phyloP scores from a whole-genome alignment of 371 early-diverging fungal genomes.

The Mucor mucedo region DNA sequence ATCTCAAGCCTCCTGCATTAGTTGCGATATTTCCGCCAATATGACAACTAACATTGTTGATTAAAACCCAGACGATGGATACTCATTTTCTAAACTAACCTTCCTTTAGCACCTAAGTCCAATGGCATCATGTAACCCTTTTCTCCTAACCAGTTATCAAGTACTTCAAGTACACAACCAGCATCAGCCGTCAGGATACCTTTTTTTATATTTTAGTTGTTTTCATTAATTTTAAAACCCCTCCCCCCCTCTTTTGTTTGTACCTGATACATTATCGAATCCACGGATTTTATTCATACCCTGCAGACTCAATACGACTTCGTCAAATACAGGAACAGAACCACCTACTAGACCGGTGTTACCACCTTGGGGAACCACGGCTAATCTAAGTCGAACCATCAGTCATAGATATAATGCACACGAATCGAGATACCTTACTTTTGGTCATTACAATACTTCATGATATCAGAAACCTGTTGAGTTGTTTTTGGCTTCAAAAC shows the following conservation, averaged over 20 bases:
- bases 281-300: constrained; percentile 81
- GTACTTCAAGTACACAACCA: constrained; percentile 89
- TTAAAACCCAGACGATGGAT: neutral
- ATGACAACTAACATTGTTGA: constrained; percentile 64
- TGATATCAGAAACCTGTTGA: constrained; percentile 82
- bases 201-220: constrained; percentile 7
- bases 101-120: constrained; percentile 94
- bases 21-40: constrained; percentile 99
- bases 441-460: constrained; percentile 88
- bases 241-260: neutral
- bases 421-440: constrained; percentile 34
- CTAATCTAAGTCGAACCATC: constrained; percentile 53
- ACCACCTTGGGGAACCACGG: constrained; percentile 97
- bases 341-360: constrained; percentile 95
- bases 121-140: constrained; percentile 92
- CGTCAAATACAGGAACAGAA: constrained; percentile 93
- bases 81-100: constrained; percentile 25
- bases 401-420: neutral
- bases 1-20: constrained; percentile 95
- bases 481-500: constrained; percentile 89
- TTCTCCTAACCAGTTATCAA: constrained; percentile 88
- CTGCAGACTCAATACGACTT: constrained; percentile 82
- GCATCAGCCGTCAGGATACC: constrained; percentile 89
- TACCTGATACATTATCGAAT: constrained; percentile 88
- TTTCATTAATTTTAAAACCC: neutral